Base-by-base conservation (phyloP, 495 filamentous ascomycete species). In the Pyrenula massariospora region DNA sequence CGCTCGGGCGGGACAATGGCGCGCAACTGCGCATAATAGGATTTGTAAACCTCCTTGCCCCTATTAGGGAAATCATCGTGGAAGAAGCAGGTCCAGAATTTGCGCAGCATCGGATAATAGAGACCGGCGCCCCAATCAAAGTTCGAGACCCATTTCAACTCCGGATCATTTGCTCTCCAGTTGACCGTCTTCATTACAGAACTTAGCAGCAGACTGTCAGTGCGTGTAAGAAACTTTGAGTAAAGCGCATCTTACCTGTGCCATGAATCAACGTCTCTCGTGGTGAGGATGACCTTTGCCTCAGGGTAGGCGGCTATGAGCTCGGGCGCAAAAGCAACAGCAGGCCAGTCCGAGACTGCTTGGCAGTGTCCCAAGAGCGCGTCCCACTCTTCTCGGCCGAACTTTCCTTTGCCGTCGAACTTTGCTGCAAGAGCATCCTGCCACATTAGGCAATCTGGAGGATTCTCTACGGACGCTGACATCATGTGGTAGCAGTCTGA, bases 241-340 rank as follows among this genome's bases (percentile, higher is more conserved):
- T 8, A 20, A 21, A 42, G 31, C 5, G 15, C 15, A n/a, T 15
- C 31, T 42, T 15, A 42, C 31, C 15, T 72, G 63, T 81, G 75
- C 79, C 79, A 82, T 31, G 74, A 72, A 63, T 82, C 76, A 20
- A 81, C 75, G 42, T 86, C 82, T 25, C 84, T 77, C 31, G 74
- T 79, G 22, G 79, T 81, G 58, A 87, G 65, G 49, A 87, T 75
- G 47, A 87, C 79, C 65, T 87, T 87, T 31, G 83, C 83, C 50
- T 87, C 83, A 12, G 84, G 83, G 60, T 87, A 87, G 12, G 83
- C 81, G 52, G 80, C 81, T 25, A 86, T 84, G 31, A 87, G 70
- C 65, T 87, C 84, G 61, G 80, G 76, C 51, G 79, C 81, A 59
- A 86, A 86, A 25, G 80, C 79, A 53, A 77, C 80, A 48, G 81